Evolutionary conservation across 2,329 filamentous ascomycete species (phyloP), one percentile per base, ranked within the genome.

Genomic region (Cordyceps farinosa): DNA sequence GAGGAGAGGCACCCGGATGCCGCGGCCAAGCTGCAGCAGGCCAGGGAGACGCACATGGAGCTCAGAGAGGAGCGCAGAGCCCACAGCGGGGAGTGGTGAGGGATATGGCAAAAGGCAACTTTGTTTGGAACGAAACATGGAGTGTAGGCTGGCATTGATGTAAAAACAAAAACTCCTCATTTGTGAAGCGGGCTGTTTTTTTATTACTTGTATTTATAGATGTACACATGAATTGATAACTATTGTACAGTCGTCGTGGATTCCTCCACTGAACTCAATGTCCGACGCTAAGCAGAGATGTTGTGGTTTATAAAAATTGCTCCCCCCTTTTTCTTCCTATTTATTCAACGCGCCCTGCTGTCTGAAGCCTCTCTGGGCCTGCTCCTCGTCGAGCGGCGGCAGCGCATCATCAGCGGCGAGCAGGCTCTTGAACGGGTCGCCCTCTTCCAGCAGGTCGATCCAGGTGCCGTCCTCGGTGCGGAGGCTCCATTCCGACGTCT

Each of bases 401-500:
- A 58, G 50, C 67, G 8, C 77, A 50, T 77, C 79, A 51, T 75
- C 76, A 48, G 74, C 76, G 55, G 79, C 80, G 48, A 78, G 72
- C 58, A 83, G 75, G 17, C 76, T 81, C 69, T 74, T 77, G 73
- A 95, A 92, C 48, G 91, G 90, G 80, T 95, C 82, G 64, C 78
- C 80, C 5, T 83, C 86, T 69, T 90, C 87, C 66, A 97, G 81
- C 74, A 99, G 77, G 72, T 96, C 89, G 67, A 97, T 77, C 73
- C 77, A 80, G 50, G 67, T 68, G 47, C 84, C 83, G 67, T 89
- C 85, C 58, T 80, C 80, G 66, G 85, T 87, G 74, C 88, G 86
- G 70, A 99, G 79, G 72, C 89, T 95, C 93, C 94, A 99, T 80
- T 93, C 90, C 63, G 88, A 85, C 42, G 95, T 99, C 79, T 92